These are phyloP conservation scores for Teunomyces atbi DNA, from an alignment of 805 yeast species.

Conservation along the genomic window DNA sequence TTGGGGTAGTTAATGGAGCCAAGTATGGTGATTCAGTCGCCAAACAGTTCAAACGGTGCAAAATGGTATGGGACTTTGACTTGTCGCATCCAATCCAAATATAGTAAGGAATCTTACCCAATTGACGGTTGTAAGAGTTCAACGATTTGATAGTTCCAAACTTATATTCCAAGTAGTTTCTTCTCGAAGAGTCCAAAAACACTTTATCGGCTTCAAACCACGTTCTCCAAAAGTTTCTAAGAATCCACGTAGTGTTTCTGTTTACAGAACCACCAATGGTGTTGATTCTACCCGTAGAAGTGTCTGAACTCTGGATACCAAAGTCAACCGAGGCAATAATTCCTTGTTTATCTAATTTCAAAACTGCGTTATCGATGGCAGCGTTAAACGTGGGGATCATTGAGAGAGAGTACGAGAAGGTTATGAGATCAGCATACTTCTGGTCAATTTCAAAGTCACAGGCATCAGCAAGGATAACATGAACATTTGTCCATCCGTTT, in stretches of 20 bases:
- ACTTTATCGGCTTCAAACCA: constrained; percentile 89
- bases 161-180: constrained; percentile 78
- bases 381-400: constrained; percentile 86
- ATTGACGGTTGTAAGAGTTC: constrained; percentile 59
- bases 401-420: constrained; percentile 77
- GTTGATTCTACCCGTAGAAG: constrained; percentile 64
- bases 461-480: constrained; percentile 72
- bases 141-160: constrained; percentile 79
- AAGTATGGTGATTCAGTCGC: constrained; percentile 83
- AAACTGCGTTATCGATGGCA: constrained; percentile 65
- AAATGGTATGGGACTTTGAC: constrained; percentile 34
- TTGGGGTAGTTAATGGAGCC: constrained; percentile 50
- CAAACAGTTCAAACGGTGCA: constrained; percentile 67
- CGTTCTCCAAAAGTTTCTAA: constrained; percentile 78
- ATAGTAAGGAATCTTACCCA: constrained; percentile 79
- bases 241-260: constrained; percentile 74
- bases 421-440: constrained; percentile 62
- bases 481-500: constrained; percentile 53
- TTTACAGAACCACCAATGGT: constrained; percentile 72
- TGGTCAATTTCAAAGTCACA: constrained; percentile 56
- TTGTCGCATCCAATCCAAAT: constrained; percentile 71
- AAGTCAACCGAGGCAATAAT: constrained; percentile 73
- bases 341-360: constrained; percentile 54
- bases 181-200: constrained; percentile 72
- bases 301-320: constrained; percentile 69